These are phyloP conservation scores for Cladosporium sp. DNA, from an alignment of 2,329 filamentous ascomycete genomes.

Conservation along the genomic window DNA sequence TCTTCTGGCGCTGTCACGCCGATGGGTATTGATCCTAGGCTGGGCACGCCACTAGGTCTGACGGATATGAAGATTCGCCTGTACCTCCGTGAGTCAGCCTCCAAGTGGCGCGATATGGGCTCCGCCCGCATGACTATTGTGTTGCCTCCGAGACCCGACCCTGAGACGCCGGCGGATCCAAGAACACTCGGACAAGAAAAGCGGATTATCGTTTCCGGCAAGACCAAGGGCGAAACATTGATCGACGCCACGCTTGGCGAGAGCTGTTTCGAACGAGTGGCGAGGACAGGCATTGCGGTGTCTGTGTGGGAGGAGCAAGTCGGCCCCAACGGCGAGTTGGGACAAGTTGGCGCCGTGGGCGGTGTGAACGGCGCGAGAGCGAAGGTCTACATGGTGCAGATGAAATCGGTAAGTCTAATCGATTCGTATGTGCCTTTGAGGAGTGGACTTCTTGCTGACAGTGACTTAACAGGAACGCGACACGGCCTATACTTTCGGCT, in stretches of 20 bases:
- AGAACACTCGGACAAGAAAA: constrained; percentile 66
- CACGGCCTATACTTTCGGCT: constrained; percentile 49
- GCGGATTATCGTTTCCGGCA: constrained; percentile 74
- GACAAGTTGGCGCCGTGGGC: constrained; percentile 59
- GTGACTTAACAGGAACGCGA: constrained; percentile 45
- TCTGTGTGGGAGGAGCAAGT: constrained; percentile 74
- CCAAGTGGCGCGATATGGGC: constrained; percentile 90
- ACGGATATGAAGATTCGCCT: constrained; percentile 83
- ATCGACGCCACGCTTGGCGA: constrained; percentile 84
- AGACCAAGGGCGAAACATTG: constrained; percentile 66
- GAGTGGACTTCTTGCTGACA: constrained; percentile 17
- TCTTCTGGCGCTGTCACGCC: constrained; percentile 47
- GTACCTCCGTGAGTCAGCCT: constrained; percentile 71
- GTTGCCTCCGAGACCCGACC: constrained; percentile 57
- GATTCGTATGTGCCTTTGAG: neutral
- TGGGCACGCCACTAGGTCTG: constrained; percentile 59
- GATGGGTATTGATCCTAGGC: constrained; percentile 32
- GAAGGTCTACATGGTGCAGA: constrained; percentile 63
- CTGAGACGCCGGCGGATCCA: constrained; percentile 39
- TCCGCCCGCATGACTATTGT: constrained; percentile 81
- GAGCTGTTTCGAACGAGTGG: constrained; percentile 80
- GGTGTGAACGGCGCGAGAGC: constrained; percentile 57
- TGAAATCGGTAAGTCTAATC: constrained; percentile 39
- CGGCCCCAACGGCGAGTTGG: constrained; percentile 55
- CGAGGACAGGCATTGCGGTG: constrained; percentile 81